phyloP scores from a whole-genome alignment of 352 stramenopile genomes.

The Phytopythium delawarense region DNA sequence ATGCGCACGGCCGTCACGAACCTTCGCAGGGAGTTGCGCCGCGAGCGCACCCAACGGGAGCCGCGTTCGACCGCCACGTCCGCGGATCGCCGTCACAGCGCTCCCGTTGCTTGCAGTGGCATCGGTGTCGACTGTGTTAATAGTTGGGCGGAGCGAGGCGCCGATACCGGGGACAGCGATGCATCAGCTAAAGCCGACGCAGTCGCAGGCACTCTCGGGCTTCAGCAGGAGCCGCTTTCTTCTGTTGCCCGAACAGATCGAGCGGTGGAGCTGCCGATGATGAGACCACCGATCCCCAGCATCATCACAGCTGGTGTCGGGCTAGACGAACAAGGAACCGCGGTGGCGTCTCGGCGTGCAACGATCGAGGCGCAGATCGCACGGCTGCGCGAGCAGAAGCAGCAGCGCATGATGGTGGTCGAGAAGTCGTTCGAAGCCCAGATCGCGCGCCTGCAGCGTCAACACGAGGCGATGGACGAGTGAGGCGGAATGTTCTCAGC shows the following conservation, averaged over 20 bases:
- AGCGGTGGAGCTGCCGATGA: not conserved
- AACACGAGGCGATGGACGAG: slow-evolving; percentile 3
- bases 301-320: not conserved
- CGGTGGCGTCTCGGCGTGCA: slow-evolving; percentile 3
- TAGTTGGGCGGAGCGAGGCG: not conserved
- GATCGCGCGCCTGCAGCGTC: slow-evolving; percentile 22
- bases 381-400: slow-evolving; percentile 27
- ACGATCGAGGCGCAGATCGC: slow-evolving; percentile 31
- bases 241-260: not conserved
- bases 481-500: not conserved
- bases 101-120: not conserved
- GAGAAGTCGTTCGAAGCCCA: slow-evolving; percentile 40
- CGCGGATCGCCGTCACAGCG: not conserved
- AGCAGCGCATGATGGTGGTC: slow-evolving; percentile 22
- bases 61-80: not conserved
- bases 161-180: not conserved
- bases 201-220: not conserved
- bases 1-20: slow-evolving; percentile 19
- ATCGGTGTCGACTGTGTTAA: too few species aligned
- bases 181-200: not conserved
- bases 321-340: not conserved
- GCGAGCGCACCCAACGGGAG: slow-evolving; percentile 21
- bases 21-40: slow-evolving; percentile 22
- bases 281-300: not conserved
- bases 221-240: not conserved